phyloP scores from a whole-genome alignment of 306 rosid species.

The Pueraria montana region DNA sequence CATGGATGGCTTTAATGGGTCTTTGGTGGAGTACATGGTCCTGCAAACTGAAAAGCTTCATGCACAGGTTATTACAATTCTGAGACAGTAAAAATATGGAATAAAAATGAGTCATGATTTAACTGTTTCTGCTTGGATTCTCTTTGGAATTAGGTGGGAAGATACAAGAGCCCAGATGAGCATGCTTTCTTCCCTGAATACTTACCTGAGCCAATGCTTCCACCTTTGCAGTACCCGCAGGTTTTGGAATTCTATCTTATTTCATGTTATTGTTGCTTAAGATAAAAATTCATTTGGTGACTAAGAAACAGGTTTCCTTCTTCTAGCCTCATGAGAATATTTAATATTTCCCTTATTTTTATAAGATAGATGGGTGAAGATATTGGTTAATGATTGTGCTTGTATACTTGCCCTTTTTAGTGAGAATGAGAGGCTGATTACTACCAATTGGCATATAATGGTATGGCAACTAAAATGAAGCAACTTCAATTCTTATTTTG shows the following conservation, averaged over 20 bases:
- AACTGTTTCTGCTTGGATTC: slow-evolving; percentile 32
- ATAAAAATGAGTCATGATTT: not conserved
- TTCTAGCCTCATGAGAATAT: not conserved
- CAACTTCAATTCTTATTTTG: not conserved
- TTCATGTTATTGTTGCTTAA: slow-evolving; percentile 21
- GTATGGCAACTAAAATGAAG: not conserved
- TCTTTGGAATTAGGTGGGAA: slow-evolving; percentile 67
- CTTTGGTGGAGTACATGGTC: slow-evolving; percentile 74
- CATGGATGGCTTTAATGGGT: slow-evolving; percentile 63
- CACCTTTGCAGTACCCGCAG: slow-evolving; percentile 75
- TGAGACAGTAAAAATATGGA: slow-evolving; percentile 4
- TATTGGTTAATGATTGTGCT: slow-evolving; percentile 7
- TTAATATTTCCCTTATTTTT: slow-evolving; percentile 7
- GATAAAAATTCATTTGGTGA: slow-evolving; percentile 28
- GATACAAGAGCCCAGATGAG: slow-evolving; percentile 77
- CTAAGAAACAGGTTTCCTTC: slow-evolving; percentile 1
- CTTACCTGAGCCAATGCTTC: slow-evolving; percentile 65
- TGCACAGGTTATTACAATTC: slow-evolving; percentile 60
- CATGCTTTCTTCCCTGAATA: slow-evolving; percentile 65
- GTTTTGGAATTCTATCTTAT: slow-evolving; percentile 45
- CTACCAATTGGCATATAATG: not conserved
- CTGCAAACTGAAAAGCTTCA: slow-evolving; percentile 76
- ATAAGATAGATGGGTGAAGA: slow-evolving; percentile 9
- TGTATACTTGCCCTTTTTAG: not conserved
- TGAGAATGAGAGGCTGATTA: slow-evolving; percentile 4